phyloP scores from a whole-genome alignment of 177 flowering plant genomes.

The Vitis hybrid region DNA sequence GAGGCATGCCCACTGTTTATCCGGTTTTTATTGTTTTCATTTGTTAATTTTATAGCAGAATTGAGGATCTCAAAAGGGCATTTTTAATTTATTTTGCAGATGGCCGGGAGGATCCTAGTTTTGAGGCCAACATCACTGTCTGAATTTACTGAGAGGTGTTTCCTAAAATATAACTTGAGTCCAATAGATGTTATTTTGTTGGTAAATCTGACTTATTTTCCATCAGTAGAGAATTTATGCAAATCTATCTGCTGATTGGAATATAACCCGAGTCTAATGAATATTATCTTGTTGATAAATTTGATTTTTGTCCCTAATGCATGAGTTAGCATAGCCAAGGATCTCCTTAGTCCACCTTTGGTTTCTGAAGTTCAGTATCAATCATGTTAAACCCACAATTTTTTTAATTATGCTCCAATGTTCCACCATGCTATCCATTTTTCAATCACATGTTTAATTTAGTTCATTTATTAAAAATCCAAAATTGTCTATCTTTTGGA shows the following conservation, averaged over 20 bases:
- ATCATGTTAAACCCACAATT: too few relatives aligned
- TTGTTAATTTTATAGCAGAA: neutral
- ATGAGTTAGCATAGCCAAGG: neutral
- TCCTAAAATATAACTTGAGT: neutral
- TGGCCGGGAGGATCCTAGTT: constrained; percentile 87
- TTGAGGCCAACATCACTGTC: constrained; percentile 68
- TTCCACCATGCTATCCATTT: neutral
- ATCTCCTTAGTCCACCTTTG: neutral
- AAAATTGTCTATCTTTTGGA: neutral
- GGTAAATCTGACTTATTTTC: neutral
- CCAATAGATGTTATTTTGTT: neutral
- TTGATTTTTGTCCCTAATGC: neutral
- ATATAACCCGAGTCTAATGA: neutral
- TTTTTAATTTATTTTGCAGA: constrained; percentile 41
- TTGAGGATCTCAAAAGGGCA: neutral
- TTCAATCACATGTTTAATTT: neutral
- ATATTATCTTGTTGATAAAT: neutral
- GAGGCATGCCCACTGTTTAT: constrained; percentile 45
- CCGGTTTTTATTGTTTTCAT: neutral
- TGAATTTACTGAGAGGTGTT: constrained; percentile 77
- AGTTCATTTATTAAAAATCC: neutral
- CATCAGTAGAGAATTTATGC: neutral
- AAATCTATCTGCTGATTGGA: neutral
- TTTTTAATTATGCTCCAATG: neutral
- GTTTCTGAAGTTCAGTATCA: neutral